These are phyloP conservation scores for Dunaliella primolecta DNA, from an alignment of 139 green algal genomes.

Conservation along the genomic window DNA sequence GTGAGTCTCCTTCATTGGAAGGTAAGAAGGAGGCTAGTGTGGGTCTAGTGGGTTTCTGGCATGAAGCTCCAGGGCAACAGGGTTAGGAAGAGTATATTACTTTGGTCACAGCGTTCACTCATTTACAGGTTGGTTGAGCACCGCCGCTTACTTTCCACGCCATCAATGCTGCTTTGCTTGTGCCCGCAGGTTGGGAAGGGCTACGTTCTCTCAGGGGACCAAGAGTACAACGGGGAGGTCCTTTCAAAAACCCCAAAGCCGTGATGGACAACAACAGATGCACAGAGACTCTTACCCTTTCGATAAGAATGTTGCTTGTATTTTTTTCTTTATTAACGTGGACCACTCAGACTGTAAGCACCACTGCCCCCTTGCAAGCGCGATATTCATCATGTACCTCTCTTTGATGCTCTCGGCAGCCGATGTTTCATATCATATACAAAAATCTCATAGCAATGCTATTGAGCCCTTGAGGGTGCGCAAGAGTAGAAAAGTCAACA, in stretches of 20 bases:
- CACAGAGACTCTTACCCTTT: not conserved
- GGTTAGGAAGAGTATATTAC: too few relatives aligned
- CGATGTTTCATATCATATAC: not conserved
- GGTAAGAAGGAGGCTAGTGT: not conserved
- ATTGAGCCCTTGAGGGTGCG: too few relatives aligned
- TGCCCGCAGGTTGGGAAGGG: not conserved
- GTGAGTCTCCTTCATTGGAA: not conserved
- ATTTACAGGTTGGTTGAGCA: too few relatives aligned
- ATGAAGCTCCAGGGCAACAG: not conserved
- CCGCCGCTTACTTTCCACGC: not conserved
- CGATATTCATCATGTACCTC: too few relatives aligned
- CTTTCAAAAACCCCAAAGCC: not conserved
- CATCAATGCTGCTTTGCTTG: not conserved
- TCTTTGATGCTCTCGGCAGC: too few relatives aligned
- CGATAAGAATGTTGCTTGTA: not conserved
- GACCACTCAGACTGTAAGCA: too few relatives aligned
- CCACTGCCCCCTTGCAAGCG: too few relatives aligned
- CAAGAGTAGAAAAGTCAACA: too few relatives aligned
- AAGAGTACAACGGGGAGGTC: not conserved
- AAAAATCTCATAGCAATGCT: not conserved
- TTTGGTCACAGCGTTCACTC: too few relatives aligned
- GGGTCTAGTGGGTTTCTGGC: not conserved
- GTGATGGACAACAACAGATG: too few relatives aligned
- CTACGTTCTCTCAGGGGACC: not conserved
- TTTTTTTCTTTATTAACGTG: not conserved